Percentiles rank a stretch among this genome's conserved stretches.
phyloP scores from a whole-genome alignment of 1,284 basidiomycete genomes.

The Trichosporon asahii region DNA sequence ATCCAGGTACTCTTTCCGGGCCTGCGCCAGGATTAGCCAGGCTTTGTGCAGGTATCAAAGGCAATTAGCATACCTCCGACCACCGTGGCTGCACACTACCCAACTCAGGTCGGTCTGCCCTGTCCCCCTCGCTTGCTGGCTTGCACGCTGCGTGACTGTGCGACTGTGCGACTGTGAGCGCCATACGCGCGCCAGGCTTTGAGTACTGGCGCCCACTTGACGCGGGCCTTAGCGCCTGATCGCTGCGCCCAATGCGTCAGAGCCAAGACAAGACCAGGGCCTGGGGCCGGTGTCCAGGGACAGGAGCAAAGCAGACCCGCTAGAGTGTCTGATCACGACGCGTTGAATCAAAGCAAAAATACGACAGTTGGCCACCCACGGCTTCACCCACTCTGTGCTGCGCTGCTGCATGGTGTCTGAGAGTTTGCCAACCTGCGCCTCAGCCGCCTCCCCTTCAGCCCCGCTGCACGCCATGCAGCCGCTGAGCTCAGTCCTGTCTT shows the following conservation, averaged over 20 bases:
- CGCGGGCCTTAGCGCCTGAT: background rate
- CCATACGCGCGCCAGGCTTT: background rate
- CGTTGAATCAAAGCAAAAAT: background rate
- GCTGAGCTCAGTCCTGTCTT: background rate
- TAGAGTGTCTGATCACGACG: background rate
- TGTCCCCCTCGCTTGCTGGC: background rate
- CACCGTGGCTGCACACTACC: constrained; percentile 1
- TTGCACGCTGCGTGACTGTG: background rate
- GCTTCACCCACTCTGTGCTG: background rate
- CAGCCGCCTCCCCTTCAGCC: background rate
- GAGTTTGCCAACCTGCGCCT: background rate
- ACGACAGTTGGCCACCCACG: background rate
- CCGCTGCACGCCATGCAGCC: no score
- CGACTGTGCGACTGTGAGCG: no score
- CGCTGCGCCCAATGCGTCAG: background rate
- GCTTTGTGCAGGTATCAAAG: background rate
- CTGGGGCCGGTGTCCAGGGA: background rate
- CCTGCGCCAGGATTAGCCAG: background rate
- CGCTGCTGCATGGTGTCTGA: background rate
- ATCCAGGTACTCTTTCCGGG: background rate
- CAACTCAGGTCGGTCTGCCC: background rate
- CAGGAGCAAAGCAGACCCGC: constrained; percentile 2
- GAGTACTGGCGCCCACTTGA: background rate
- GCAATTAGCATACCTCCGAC: background rate
- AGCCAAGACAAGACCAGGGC: background rate